Evolutionary conservation across 2,329 filamentous ascomycete species (phyloP), one percentile per base, ranked within the genome.

Genomic region (Aspergillus sp.): DNA sequence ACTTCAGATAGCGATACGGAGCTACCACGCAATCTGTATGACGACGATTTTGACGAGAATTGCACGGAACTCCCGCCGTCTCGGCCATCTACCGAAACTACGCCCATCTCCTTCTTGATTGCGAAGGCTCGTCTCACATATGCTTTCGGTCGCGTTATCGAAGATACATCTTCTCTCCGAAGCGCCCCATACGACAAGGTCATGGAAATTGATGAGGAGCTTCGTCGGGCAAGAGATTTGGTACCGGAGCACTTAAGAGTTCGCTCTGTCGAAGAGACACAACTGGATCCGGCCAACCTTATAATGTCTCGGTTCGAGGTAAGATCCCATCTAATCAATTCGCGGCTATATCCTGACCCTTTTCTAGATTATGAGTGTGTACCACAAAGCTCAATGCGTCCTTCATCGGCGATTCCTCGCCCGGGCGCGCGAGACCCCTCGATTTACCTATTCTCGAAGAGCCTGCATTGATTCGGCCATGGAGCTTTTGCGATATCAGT

Each of bases 391-490:
- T 16, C 81, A 95, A 62, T 95, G 90, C 63, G 82, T 96, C 19
- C 81, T 99, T 36, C 94, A 99, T 70, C 83, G 91, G 47, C 91
- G 91, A 58, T 96, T 94, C 68, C 81, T 96, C 52, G 79, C 83
- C n/a, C 83, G 86, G 53, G 89, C 91, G 4, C 80, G 88, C 45
- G 83, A 88, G 53, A 94, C 93, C 61, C 78, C 88, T 9, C 82
- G 91, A 8, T 97, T 95, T 65, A 83, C 85, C 8, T 90, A 94
- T 65, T 96, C 91, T 2, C 83, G 93, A 26, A 85, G 86, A 38
- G 87, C 86, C 19, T 94, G 90, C 57, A 87, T 97, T 38, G 90
- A 96, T 63, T 89, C 92, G 1, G 90, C 91, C 0, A 80, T 96
- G 78, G 86, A 88, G 59, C 85, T 95, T 45, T 78, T 99, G 38